phyloP scores from a whole-genome alignment of 208 protist species.

The Leishmania lainsoni region DNA sequence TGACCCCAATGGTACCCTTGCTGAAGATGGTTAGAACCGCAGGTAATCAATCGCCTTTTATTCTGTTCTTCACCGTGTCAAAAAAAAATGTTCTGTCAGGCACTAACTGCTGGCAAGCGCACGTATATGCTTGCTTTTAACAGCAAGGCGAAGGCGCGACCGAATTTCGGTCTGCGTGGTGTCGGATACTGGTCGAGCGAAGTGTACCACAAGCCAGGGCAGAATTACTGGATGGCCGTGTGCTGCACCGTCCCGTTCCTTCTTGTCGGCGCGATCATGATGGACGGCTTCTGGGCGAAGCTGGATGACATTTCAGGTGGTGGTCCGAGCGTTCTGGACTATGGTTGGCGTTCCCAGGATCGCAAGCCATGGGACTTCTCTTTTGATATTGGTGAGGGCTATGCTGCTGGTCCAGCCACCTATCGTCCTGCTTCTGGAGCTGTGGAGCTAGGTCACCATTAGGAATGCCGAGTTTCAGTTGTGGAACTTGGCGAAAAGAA shows the following conservation, averaged over 20 bases:
- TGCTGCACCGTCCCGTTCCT: conserved; percentile 61
- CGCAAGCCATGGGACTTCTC: conserved; percentile 90
- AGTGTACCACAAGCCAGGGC: conserved; percentile 77
- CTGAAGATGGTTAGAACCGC: not conserved
- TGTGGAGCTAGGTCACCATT: conserved; percentile 77
- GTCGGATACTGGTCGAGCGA: conserved; percentile 84
- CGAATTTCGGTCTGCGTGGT: conserved; percentile 86
- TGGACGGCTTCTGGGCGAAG: conserved; percentile 83
- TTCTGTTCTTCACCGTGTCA: not conserved
- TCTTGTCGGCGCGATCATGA: conserved; percentile 75
- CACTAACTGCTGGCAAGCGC: conserved; percentile 68
- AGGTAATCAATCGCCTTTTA: no score
- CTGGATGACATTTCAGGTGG: conserved; percentile 83
- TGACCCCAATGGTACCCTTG: not conserved
- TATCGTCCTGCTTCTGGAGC: conserved; percentile 73
- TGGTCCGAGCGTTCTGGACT: conserved; percentile 75
- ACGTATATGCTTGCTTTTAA: conserved; percentile 87
- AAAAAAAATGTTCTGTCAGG: conserved; percentile 68
- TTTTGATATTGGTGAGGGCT: conserved; percentile 89
- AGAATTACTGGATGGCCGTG: conserved; percentile 80
- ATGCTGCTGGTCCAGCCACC: conserved; percentile 74
- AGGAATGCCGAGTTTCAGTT: conserved; percentile 5
- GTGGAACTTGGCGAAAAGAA: not conserved
- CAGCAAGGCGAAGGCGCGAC: conserved; percentile 83
- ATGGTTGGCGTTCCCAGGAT: conserved; percentile 75